These are phyloP conservation scores for Plasmopara viticola DNA, from an alignment of 352 stramenopile species.

Conservation along the genomic window DNA sequence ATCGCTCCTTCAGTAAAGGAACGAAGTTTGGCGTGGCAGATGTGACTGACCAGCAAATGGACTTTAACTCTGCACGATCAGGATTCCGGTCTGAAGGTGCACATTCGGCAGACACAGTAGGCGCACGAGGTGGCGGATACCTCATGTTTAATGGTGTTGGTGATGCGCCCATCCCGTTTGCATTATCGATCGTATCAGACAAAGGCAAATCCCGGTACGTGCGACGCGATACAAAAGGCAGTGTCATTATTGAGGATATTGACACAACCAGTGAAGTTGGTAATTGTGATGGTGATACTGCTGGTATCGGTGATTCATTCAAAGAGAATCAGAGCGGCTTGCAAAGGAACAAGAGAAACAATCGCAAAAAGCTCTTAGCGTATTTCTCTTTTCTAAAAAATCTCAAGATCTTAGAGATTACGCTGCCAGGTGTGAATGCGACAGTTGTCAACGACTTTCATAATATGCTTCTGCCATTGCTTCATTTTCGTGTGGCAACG, in stretches of 20 bases:
- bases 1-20: constrained; percentile 66
- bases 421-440: constrained; percentile 64
- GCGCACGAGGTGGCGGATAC: constrained; percentile 64
- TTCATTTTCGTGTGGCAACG: constrained; percentile 68
- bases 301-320: neutral
- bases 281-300: neutral
- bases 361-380: constrained; percentile 19
- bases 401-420: constrained; percentile 74
- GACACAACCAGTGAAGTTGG: neutral
- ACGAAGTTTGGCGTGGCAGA: constrained; percentile 29
- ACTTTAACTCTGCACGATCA: constrained; percentile 36
- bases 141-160: constrained; percentile 85
- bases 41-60: constrained; percentile 31
- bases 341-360: constrained; percentile 15
- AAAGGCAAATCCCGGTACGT: constrained; percentile 8
- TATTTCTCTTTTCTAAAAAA: constrained; percentile 41
- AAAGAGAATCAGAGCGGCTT: constrained; percentile 6
- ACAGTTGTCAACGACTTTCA: constrained; percentile 85
- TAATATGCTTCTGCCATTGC: constrained; percentile 77
- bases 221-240: constrained; percentile 9
- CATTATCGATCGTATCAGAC: constrained; percentile 53
- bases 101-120: constrained; percentile 32
- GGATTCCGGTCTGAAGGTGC: constrained; percentile 31
- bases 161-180: constrained; percentile 74
- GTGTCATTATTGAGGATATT: constrained; percentile 4